A percentile compares a stretch with the other conserved stretches of the same genome.
Evolutionary conservation across 2,329 filamentous ascomycete species (phyloP).

Genomic region (Epichloe hybrida): DNA sequence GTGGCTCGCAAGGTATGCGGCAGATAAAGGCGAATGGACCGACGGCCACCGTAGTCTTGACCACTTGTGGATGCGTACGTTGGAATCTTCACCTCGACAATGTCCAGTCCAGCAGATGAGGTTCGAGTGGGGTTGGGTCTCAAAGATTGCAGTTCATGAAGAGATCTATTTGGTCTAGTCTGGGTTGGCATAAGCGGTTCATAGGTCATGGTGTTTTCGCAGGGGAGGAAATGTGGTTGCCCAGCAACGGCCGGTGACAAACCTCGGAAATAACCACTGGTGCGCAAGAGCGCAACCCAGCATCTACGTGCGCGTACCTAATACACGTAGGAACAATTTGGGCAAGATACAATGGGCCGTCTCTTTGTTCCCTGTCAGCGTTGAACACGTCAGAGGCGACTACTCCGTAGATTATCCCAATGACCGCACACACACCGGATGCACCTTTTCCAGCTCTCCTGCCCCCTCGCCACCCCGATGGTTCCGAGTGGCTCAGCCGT

Average conservation of each 20-base stretch:
- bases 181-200: not conserved
- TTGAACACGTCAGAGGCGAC: too few species aligned
- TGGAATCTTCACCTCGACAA: not conserved
- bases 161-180: not conserved
- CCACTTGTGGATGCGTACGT: not conserved
- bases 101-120: not conserved
- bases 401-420: too few species aligned
- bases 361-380: too few species aligned
- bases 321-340: too few species aligned
- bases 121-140: not conserved
- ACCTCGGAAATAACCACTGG: too few species aligned
- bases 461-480: too few species aligned
- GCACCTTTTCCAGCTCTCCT: too few species aligned
- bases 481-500: too few species aligned
- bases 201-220: not conserved
- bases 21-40: not conserved
- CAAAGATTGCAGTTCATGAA: not conserved
- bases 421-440: too few species aligned
- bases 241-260: constrained; percentile 12
- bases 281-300: too few species aligned
- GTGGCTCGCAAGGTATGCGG: constrained; percentile 3
- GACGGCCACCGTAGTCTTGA: not conserved
- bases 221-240: constrained; percentile 13
- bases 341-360: too few species aligned
- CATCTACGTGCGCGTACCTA: too few species aligned